Base-by-base conservation (phyloP, 78 protist species). In the Dictyostelium capitatum region DNA sequence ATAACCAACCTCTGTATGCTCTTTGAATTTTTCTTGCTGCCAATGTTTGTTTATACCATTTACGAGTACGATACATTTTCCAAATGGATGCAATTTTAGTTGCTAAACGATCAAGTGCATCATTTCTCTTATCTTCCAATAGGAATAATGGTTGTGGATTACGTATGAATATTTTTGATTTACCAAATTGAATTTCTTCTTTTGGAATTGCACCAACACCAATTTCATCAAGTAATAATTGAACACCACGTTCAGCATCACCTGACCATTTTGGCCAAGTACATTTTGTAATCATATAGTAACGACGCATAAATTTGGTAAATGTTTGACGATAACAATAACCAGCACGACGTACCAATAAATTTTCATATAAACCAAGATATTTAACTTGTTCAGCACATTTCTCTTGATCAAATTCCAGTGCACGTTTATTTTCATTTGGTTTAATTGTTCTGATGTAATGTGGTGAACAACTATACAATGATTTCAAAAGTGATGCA, bases 321-420 rank as follows among this genome's bases (percentile, higher is more conserved):
- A 90, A 98, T 15, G 84, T 53, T 69, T 89, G 95, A 56, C 98
- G 95, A 51, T 94, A 97, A 28, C 98, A 97, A 82, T 77, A 98
- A 3, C 99, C 99, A 3, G 98, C 97, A n/a, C 99, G 81, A 12
- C 99, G 25, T 8, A 97, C 98, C 11, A 95, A 48, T 12, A 97
- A 57, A 95, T 96, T 96, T 82, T 97, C 98, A 41, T 90, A 81
- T 67, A 97, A 90, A 41, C 98, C 98, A n/a, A 97, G 89, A 59
- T 98, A 94, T n/a, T 70, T 32, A 25, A 96, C 97, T 69, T 94
- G 91, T 56, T 94, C 75, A 15, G 83, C 30, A 23, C 79, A 80
- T 41, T 79, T 51, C 20, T 70, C 89, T 64, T 37, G 46, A 43
- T 90, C 95, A 79, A 78, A 90, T 10, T 78, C 87, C 64, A 90